Conservation (phyloP, 768 basidiomycete genomes). For the Kockovaella imperatae region DNA sequence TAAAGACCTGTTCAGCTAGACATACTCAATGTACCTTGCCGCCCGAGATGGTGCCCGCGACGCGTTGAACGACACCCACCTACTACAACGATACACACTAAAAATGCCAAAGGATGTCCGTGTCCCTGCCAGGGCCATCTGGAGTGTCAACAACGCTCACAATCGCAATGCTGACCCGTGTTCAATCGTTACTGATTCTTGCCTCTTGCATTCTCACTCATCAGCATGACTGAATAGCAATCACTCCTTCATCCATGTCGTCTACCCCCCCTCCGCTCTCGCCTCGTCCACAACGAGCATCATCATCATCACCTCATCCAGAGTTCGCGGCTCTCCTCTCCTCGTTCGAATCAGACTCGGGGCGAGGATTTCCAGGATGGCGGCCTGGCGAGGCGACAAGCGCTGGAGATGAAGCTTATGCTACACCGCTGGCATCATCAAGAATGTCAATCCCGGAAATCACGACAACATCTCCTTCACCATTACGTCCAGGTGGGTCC, state of each 20-base stretch:
- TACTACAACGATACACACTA: too few species aligned
- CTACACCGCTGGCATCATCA: neutral
- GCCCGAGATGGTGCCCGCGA: too few species aligned
- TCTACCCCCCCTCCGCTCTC: slow-evolving; percentile 23
- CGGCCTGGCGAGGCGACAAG: too few species aligned
- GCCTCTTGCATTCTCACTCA: neutral
- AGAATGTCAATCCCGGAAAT: slow-evolving; percentile 14
- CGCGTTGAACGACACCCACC: too few species aligned
- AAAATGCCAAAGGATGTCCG: too few species aligned
- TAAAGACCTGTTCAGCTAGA: too few species aligned
- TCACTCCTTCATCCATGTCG: neutral
- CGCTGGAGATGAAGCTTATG: neutral
- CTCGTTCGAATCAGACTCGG: slow-evolving; percentile 12
- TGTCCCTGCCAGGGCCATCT: too few species aligned
- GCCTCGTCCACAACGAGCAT: slow-evolving; percentile 24
- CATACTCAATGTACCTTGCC: too few species aligned
- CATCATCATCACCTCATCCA: slow-evolving; percentile 13
- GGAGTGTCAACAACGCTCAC: too few species aligned
- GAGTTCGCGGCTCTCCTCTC: slow-evolving; percentile 23
- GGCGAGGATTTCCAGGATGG: slow-evolving; percentile 12
- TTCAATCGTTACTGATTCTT: neutral
- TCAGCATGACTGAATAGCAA: neutral
- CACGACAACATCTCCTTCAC: slow-evolving; percentile 31
- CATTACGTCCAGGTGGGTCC: slow-evolving; percentile 9
- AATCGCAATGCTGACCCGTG: too few species aligned